These are phyloP conservation scores for Cryptococcus depauperatus DNA, from an alignment of 1,284 basidiomycete species.

Conservation along the genomic window DNA sequence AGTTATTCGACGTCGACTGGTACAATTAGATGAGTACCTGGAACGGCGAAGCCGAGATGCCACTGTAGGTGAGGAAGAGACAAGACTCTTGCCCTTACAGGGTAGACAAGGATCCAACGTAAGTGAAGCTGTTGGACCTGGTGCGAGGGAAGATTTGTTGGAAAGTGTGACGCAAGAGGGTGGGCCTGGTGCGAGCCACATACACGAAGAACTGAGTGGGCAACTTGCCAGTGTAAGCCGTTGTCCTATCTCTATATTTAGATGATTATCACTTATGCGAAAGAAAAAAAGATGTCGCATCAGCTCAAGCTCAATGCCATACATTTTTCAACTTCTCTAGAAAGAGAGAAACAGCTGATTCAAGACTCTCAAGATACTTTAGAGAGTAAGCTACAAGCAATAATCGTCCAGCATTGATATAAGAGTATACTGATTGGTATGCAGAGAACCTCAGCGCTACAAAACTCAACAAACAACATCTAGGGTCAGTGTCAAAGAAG, in stretches of 20 bases:
- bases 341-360: constrained; percentile 43
- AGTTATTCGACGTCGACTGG: constrained; percentile 7
- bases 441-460: constrained; percentile 40
- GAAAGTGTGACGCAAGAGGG: constrained; percentile 13
- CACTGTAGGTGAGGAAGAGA: constrained; percentile 18
- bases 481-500: constrained; percentile 38
- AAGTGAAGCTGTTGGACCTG: background rate
- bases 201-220: constrained; percentile 45
- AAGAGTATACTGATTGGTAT: background rate
- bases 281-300: constrained; percentile 48
- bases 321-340: constrained; percentile 43
- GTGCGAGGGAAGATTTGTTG: constrained; percentile 19
- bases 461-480: constrained; percentile 34
- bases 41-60: constrained; percentile 22
- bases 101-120: background rate
- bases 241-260: background rate
- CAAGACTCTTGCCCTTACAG: constrained; percentile 30
- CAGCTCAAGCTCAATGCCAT: constrained; percentile 44
- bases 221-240: constrained; percentile 42
- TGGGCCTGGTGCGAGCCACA: constrained; percentile 30
- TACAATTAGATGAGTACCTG: constrained; percentile 24
- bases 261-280: constrained; percentile 7
- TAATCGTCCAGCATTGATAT: too few species aligned
- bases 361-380: constrained; percentile 38
- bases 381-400: constrained; percentile 43